Conservation (phyloP, 2,329 filamentous ascomycete genomes). For the Ophiocordyceps camponoti-saundersi region DNA sequence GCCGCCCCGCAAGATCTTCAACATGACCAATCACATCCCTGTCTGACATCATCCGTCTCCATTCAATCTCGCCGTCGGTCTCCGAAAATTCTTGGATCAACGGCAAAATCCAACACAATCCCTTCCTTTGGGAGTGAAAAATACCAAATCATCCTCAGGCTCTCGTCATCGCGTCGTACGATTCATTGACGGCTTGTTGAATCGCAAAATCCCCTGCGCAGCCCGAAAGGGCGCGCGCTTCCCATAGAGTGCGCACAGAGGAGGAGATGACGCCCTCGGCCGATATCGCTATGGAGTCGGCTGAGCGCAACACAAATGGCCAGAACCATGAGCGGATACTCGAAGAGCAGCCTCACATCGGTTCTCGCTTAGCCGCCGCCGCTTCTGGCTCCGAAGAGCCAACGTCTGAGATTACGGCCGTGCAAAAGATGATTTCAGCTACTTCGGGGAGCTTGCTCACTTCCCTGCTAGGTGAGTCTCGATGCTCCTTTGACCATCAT, state of each 20-base stretch:
- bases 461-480: conserved; percentile 59
- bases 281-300: conserved; percentile 4
- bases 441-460: conserved; percentile 82
- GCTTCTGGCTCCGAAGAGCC: conserved; percentile 10
- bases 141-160: no score
- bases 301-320: conserved; percentile 3
- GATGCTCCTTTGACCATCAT: neutral
- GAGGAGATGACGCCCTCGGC: neutral
- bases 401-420: conserved; percentile 53
- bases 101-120: no score
- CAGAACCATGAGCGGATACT: conserved; percentile 13
- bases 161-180: no score
- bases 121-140: no score
- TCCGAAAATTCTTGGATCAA: neutral
- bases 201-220: no score
- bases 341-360: conserved; percentile 11
- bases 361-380: conserved; percentile 11
- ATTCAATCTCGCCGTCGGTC: neutral
- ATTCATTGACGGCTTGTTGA: no score
- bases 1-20: neutral
- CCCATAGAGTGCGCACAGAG: neutral
- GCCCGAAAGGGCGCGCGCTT: no score
- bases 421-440: conserved; percentile 90
- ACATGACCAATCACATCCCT: neutral
- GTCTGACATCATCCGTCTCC: neutral